A percentile compares a stretch with the other conserved stretches of the same genome.
phyloP scores from a whole-genome alignment of 1,139 yeast species.

The Pichia terricola region DNA sequence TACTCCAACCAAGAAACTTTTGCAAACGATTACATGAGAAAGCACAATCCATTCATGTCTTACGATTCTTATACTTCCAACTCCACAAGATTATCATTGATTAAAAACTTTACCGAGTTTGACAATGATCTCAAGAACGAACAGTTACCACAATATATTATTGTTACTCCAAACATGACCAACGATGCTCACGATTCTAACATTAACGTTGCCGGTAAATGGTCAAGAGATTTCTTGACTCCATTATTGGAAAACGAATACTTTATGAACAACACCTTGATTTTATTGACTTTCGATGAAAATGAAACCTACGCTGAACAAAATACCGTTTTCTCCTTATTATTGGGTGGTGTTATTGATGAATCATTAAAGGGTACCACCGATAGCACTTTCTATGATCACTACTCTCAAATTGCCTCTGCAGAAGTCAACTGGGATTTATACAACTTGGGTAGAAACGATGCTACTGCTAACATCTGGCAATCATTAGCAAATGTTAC shows the following conservation, averaged over 20 bases:
- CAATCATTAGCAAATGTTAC: conserved; percentile 27
- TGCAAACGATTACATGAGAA: conserved; percentile 39
- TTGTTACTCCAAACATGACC: conserved; percentile 43
- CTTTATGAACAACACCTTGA: conserved; percentile 35
- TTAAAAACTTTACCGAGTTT: conserved; percentile 38
- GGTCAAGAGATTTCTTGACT: conserved; percentile 34
- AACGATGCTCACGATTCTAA: conserved; percentile 40
- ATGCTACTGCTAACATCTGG: conserved; percentile 39
- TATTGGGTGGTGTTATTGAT: conserved; percentile 37
- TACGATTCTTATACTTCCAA: conserved; percentile 30
- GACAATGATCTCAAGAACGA: conserved; percentile 29
- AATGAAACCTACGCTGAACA: conserved; percentile 31
- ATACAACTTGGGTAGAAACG: conserved; percentile 38
- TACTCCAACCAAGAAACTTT: conserved; percentile 32
- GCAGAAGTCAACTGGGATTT: conserved; percentile 39
- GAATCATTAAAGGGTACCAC: conserved; percentile 30
- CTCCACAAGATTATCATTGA: conserved; percentile 28
- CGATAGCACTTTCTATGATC: conserved; percentile 38
- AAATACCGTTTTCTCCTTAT: conserved; percentile 34
- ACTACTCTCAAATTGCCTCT: conserved; percentile 38
- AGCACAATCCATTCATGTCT: conserved; percentile 37
- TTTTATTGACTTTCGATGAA: conserved; percentile 40
- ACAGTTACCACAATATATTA: conserved; percentile 37
- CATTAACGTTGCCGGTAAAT: conserved; percentile 33
- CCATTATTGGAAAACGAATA: conserved; percentile 33